A percentile compares a stretch with the other conserved stretches of the same genome.
Conservation (phyloP, 441 rosid genomes). For the Corymbia citriodora region DNA sequence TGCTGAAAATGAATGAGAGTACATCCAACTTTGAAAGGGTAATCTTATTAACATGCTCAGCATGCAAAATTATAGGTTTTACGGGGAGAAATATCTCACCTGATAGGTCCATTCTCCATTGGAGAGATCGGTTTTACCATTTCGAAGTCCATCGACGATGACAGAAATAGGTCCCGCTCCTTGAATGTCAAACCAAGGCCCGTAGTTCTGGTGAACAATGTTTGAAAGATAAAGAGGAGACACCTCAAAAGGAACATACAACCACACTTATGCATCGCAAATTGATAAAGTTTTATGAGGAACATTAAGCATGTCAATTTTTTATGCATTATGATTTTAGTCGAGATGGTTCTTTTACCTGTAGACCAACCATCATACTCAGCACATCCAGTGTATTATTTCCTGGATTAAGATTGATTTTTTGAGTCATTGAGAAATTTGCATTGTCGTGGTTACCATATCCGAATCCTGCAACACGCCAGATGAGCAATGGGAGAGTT, state of each 20-base stretch:
- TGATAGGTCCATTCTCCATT: conserved; percentile 52
- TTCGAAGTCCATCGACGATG: conserved; percentile 14
- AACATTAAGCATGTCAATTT: not conserved
- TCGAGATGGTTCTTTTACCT: conserved; percentile 2
- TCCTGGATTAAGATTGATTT: conserved; percentile 19
- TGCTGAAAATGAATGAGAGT: not conserved
- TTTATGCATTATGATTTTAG: not conserved
- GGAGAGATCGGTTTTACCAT: conserved; percentile 27
- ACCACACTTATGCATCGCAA: not conserved
- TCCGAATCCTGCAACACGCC: conserved; percentile 36
- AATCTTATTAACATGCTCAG: not conserved
- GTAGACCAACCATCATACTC: conserved; percentile 10
- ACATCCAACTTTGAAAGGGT: not conserved
- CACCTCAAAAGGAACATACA: not conserved
- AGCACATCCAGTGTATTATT: conserved; percentile 11
- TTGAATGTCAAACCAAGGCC: conserved; percentile 59
- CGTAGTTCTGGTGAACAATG: conserved; percentile 38
- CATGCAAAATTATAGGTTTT: not conserved
- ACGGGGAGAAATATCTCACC: conserved; percentile 24
- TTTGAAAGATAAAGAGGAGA: not conserved
- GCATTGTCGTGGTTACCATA: conserved; percentile 50
- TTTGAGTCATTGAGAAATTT: conserved; percentile 30
- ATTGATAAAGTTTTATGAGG: not conserved
- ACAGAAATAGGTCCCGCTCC: conserved; percentile 52
- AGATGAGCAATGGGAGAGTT: not conserved